Evolutionary conservation across 208 protist species (phyloP).

Genomic region (Leishmania amazonensis): DNA sequence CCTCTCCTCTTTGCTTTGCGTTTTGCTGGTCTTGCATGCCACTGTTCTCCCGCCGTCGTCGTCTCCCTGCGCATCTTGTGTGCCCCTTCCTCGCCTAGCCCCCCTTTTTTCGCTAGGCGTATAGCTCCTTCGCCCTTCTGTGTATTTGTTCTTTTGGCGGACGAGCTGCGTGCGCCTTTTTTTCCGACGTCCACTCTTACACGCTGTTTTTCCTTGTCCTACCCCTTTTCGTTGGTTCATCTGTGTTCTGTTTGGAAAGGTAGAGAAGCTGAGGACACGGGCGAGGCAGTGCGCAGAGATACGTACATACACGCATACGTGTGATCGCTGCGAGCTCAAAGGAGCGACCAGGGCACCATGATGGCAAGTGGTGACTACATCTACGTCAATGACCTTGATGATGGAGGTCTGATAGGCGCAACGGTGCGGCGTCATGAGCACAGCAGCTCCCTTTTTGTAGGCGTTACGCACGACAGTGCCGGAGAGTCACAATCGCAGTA

Average conservation of each 20-base stretch:
- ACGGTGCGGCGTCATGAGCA: slow-evolving; percentile 15
- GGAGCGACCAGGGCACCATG: background rate
- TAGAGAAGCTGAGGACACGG: background rate
- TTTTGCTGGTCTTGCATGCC: background rate
- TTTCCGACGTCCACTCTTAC: background rate
- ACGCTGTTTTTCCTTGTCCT: background rate
- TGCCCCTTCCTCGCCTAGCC: background rate
- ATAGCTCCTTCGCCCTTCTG: background rate
- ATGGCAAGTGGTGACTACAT: slow-evolving; percentile 30
- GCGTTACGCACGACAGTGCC: slow-evolving; percentile 3
- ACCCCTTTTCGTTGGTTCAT: background rate
- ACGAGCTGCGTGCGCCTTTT: background rate
- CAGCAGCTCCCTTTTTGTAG: slow-evolving; percentile 14
- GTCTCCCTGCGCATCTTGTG: background rate
- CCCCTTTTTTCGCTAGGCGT: background rate
- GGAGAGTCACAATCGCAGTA: slow-evolving; percentile 19
- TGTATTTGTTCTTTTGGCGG: background rate
- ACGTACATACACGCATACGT: background rate
- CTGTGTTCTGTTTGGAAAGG: background rate
- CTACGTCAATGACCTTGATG: slow-evolving; percentile 35
- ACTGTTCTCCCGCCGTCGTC: background rate
- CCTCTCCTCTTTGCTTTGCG: background rate
- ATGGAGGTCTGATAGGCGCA: background rate
- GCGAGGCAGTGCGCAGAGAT: background rate
- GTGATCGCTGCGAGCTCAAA: background rate